phyloP scores from a whole-genome alignment of 805 yeast species.

The Yarrowia deformans region DNA sequence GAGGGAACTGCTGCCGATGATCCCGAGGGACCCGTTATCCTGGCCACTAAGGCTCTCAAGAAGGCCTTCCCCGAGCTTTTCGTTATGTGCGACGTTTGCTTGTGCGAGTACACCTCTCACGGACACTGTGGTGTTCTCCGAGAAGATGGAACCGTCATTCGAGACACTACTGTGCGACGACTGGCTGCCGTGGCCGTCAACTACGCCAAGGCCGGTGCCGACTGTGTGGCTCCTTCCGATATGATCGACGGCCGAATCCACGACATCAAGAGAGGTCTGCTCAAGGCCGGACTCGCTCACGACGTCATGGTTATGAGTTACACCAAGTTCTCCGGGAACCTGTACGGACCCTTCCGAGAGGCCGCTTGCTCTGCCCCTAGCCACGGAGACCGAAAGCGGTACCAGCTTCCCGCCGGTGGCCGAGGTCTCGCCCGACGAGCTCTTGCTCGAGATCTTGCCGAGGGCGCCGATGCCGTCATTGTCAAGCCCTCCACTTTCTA shows the following conservation, averaged over 20 bases:
- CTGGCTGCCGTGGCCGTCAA: conserved; percentile 94
- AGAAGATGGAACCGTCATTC: conserved; percentile 84
- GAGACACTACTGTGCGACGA: conserved; percentile 76
- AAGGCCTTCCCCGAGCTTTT: conserved; percentile 78
- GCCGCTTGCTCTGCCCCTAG: conserved; percentile 94
- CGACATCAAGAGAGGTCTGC: conserved; percentile 85
- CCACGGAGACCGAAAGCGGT: conserved; percentile 88
- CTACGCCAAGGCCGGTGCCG: conserved; percentile 94
- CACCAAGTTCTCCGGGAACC: conserved; percentile 85
- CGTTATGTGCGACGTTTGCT: conserved; percentile 92
- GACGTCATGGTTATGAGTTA: conserved; percentile 89
- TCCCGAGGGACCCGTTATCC: conserved; percentile 93
- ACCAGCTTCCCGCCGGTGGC: conserved; percentile 93
- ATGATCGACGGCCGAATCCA: conserved; percentile 95
- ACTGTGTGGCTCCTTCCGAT: conserved; percentile 95
- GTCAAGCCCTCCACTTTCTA: conserved; percentile 97
- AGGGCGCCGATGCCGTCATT: conserved; percentile 95
- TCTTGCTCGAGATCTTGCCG: conserved; percentile 78
- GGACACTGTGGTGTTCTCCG: conserved; percentile 96
- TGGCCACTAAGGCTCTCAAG: conserved; percentile 70
- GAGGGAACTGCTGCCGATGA: conserved; percentile 92
- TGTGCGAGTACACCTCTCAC: conserved; percentile 95
- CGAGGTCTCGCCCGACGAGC: conserved; percentile 95
- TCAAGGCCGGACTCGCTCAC: conserved; percentile 83
- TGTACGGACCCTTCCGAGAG: conserved; percentile 97